A percentile compares a stretch with the other conserved stretches of the same genome.
These are phyloP conservation scores for Trichoderma sp. DNA, from an alignment of 2,329 filamentous ascomycete species.

Conservation along the genomic window DNA sequence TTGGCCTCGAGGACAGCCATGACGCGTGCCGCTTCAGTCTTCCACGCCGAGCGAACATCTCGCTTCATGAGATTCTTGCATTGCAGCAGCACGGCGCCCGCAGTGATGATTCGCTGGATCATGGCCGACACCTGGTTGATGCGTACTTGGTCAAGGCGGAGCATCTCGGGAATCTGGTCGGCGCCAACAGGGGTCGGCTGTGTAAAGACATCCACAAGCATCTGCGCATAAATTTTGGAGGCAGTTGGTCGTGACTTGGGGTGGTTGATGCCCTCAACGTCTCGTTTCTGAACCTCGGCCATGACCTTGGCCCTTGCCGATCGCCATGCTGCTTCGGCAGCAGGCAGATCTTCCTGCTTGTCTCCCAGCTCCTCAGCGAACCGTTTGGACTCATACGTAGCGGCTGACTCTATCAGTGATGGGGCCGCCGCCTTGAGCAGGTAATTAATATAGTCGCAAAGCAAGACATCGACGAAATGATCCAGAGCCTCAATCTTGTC, in stretches of 20 bases:
- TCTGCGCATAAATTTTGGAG: slow-evolving; percentile 73
- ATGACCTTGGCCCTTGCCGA: slow-evolving; percentile 64
- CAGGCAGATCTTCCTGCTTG: slow-evolving; percentile 55
- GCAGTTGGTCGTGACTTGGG: slow-evolving; percentile 63
- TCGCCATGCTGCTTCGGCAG: slow-evolving; percentile 67
- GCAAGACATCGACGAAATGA: slow-evolving; percentile 73
- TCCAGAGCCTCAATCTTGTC: slow-evolving; percentile 75
- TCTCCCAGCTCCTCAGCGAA: slow-evolving; percentile 67
- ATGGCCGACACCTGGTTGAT: slow-evolving; percentile 48
- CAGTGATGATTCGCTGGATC: slow-evolving; percentile 64
- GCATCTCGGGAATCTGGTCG: slow-evolving; percentile 69
- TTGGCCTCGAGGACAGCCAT: slow-evolving; percentile 66
- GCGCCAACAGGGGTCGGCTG: slow-evolving; percentile 58
- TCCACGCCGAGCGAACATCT: slow-evolving; percentile 77
- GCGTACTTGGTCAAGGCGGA: slow-evolving; percentile 67
- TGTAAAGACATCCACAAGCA: slow-evolving; percentile 75
- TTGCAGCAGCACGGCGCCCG: slow-evolving; percentile 73
- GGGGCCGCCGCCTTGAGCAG: slow-evolving; percentile 72
- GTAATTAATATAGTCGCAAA: slow-evolving; percentile 82
- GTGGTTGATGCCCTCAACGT: slow-evolving; percentile 67
- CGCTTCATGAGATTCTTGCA: slow-evolving; percentile 83
- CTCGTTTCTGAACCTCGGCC: slow-evolving; percentile 66
- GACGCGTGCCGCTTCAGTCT: slow-evolving; percentile 70
- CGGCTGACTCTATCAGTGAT: slow-evolving; percentile 68
- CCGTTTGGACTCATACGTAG: slow-evolving; percentile 71